These are phyloP conservation scores for Naganishia randhawae DNA, from an alignment of 768 basidiomycete species.

Conservation along the genomic window DNA sequence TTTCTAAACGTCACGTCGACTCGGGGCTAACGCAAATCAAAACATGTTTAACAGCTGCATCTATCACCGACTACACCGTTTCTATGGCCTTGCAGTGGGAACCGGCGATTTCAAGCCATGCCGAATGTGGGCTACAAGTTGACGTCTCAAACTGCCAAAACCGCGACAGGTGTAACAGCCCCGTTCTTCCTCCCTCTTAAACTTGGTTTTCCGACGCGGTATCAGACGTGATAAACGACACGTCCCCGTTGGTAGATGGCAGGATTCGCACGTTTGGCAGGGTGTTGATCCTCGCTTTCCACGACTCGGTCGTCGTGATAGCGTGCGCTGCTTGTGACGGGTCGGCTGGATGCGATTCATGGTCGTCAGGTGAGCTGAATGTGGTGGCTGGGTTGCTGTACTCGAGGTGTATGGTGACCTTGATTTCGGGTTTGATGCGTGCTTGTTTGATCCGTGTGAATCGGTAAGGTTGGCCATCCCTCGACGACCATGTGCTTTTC, in stretches of 20 bases:
- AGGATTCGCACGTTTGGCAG: not conserved
- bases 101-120: too few species aligned
- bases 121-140: too few species aligned
- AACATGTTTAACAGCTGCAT: too few species aligned
- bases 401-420: not conserved
- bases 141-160: too few species aligned
- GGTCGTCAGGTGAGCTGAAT: not conserved
- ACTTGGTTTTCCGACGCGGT: not conserved
- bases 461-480: not conserved
- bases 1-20: too few species aligned
- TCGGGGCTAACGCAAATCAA: too few species aligned
- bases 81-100: too few species aligned
- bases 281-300: not conserved
- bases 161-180: too few species aligned
- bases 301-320: not conserved
- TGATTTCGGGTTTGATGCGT: not conserved
- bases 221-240: not conserved
- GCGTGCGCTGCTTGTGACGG: not conserved
- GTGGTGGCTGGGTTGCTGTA: not conserved
- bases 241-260: not conserved
- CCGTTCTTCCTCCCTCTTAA: not conserved
- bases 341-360: not conserved
- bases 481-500: not conserved
- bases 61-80: too few species aligned
- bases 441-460: not conserved